Base-by-base conservation (phyloP, 179 eudicot genomes). In the Beta corolliflora region DNA sequence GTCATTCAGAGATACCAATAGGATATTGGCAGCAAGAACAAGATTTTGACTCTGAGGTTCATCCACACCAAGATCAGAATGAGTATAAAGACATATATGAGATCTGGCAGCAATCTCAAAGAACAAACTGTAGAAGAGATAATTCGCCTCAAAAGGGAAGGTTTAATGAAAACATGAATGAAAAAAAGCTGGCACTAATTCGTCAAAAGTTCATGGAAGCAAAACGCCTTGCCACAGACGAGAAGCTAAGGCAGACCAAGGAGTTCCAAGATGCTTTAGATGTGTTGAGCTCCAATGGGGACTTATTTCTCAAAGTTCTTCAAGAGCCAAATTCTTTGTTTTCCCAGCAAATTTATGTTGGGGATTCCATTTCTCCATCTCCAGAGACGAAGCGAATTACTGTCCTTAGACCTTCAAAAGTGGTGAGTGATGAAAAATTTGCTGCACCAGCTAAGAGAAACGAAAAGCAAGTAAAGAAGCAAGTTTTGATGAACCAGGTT, bases 131-230 rank as follows among this genome's bases (percentile, higher is more conserved):
- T 74, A 72, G 25, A 31, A 87, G 88, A 86, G 91, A 92, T 65
- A 86, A 86, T 65, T 88, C 89, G 14, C 92, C 91, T 53, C 88
- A 85, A 58, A 87, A 82, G 83, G 90, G 83, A 74, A 88, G 89
- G 83, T 72, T 61, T 76, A 82, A 73, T 68, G 93, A 88, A 80
- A 84, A 79, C 73, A 67, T 81, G 31, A 83, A 88, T 71, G 94
- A 91, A 36, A 88, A 85, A 77, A 93, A 88, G 88, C 84, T 97
- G 91, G 94, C 90, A 81, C 89, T 94, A 56, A 89, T 97, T 44
- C 97, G 97, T 66, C 91, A 92, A 80, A 97, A 97, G 45, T 93
- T 97, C 77, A 70, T 87, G 64, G 99, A 97, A 89, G 95, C 97
- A 70, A 94, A 97, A 83, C 89, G 91, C 55, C 87, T 97, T 73